Evolutionary conservation across 1,284 basidiomycete genomes (phyloP), one percentile per base, ranked within the genome.

Genomic region (Phylloporus sp.): DNA sequence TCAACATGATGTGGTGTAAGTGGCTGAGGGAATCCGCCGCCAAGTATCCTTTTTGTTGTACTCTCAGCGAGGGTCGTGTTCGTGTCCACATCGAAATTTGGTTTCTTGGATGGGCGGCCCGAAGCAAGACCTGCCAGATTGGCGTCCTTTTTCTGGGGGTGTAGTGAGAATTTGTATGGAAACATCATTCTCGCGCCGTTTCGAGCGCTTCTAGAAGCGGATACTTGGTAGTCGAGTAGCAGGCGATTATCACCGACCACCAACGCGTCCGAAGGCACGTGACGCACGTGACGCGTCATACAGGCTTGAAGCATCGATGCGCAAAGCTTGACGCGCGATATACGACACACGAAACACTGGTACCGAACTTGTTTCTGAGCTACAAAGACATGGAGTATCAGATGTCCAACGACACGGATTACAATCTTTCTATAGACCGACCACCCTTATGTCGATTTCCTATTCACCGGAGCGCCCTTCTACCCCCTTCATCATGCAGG

Each of bases 231-330:
- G 13, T 15, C n/a, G 44, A 37, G 13, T 18, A 37, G 22, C 22
- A 37, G 34, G 34, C 34, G 34, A 37, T 15, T 8, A 37, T 10
- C 10, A 37, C 15, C 10, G 34, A 15, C 34, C 70, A 68, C 64
- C n/a, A 31, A 44, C 73, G 70, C 65, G 71, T 60, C 53, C 15
- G 12, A 6, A 8, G 0, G 12, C 70, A 74, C 69, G 70, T 72
- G 70, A 70, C 12, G 2, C 59, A 55, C 66, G 69, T 71, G 64
- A 69, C 18, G 6, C 26, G 10, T 29, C 34, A 37, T 37, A 15
- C 1, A 37, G 8, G 34, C 64, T 64, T 56, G 10, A 28, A n/a
- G 39, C 39, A 37, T 56, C 53, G 47, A 15, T 55, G n/a, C n/a
- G n/a, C n/a, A n/a, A n/a, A n/a, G n/a, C n/a, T n/a, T n/a, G n/a